phyloP scores from a whole-genome alignment of 2,329 filamentous ascomycete species.

The Phoma sp. region DNA sequence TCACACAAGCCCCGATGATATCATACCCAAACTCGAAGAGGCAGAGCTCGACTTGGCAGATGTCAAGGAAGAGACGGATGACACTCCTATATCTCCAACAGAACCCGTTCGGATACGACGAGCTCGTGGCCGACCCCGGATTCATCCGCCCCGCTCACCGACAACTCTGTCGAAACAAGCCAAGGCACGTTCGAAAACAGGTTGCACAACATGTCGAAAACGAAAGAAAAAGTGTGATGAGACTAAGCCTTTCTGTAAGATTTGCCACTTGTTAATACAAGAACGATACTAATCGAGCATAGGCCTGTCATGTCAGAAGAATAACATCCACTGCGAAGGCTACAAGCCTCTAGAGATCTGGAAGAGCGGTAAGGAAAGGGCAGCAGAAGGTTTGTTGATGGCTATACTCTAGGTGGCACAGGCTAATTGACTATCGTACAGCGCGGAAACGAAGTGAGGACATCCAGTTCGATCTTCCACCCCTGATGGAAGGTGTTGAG shows the following conservation, averaged over 20 bases:
- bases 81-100: slow-evolving; percentile 42
- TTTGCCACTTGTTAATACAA: not conserved
- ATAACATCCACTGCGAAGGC: slow-evolving; percentile 88
- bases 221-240: slow-evolving; percentile 68
- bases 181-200: slow-evolving; percentile 71
- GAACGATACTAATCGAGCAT: slow-evolving; percentile 31
- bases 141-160: slow-evolving; percentile 71
- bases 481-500: slow-evolving; percentile 81
- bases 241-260: slow-evolving; percentile 53
- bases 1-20: slow-evolving; percentile 40
- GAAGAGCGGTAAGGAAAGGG: slow-evolving; percentile 81
- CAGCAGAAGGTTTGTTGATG: slow-evolving; percentile 63
- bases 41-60: slow-evolving; percentile 53
- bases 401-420: not conserved
- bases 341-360: slow-evolving; percentile 87
- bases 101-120: slow-evolving; percentile 48
- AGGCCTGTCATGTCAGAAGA: slow-evolving; percentile 92
- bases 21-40: slow-evolving; percentile 63
- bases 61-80: slow-evolving; percentile 46
- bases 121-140: slow-evolving; percentile 77
- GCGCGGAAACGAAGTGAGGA: slow-evolving; percentile 44
- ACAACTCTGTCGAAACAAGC: slow-evolving; percentile 71
- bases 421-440: slow-evolving; percentile 34
- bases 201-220: slow-evolving; percentile 65
- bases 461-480: slow-evolving; percentile 57